A percentile compares a stretch with the other conserved stretches of the same genome.
Conservation (phyloP, 169 alveolate species). For the Eimeria maxima region DNA sequence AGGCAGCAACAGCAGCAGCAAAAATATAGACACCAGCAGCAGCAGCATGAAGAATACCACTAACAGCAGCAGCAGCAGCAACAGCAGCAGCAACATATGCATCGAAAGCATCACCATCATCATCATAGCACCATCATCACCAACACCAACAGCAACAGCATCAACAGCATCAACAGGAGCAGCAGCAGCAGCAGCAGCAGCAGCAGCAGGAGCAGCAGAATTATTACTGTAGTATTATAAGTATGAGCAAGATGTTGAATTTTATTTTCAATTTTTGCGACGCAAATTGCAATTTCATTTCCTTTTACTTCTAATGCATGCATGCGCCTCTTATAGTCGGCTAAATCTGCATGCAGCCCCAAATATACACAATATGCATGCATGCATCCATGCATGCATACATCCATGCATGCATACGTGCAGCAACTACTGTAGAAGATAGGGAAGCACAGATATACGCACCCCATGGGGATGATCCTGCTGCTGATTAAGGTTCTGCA, state of each 20-base stretch:
- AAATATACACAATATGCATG: too few relatives aligned
- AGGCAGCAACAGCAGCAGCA: neutral
- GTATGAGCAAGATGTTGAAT: slow-evolving; percentile 14
- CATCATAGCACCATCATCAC: too few relatives aligned
- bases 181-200: neutral
- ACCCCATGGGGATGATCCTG: too few relatives aligned
- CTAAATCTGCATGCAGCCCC: slow-evolving; percentile 63
- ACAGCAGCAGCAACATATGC: neutral
- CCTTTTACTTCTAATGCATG: slow-evolving; percentile 34
- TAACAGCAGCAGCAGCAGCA: neutral
- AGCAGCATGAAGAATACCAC: neutral
- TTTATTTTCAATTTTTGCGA: slow-evolving; percentile 10
- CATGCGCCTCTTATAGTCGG: slow-evolving; percentile 55
- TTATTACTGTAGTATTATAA: slow-evolving; percentile 60
- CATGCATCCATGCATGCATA: too few relatives aligned
- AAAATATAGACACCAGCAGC: neutral
- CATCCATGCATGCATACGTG: too few relatives aligned
- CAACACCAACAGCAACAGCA: too few relatives aligned
- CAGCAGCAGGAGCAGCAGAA: slow-evolving; percentile 9
- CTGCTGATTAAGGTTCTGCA: neutral
- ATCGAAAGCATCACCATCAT: neutral
- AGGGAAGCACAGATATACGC: neutral
- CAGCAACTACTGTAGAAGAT: too few relatives aligned
- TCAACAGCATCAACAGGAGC: too few relatives aligned
- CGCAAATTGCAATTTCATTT: slow-evolving; percentile 5